Percentiles rank a stretch among this genome's conserved stretches.
phyloP scores from a whole-genome alignment of 495 filamentous ascomycete genomes.

The Aspergillus wentii region DNA sequence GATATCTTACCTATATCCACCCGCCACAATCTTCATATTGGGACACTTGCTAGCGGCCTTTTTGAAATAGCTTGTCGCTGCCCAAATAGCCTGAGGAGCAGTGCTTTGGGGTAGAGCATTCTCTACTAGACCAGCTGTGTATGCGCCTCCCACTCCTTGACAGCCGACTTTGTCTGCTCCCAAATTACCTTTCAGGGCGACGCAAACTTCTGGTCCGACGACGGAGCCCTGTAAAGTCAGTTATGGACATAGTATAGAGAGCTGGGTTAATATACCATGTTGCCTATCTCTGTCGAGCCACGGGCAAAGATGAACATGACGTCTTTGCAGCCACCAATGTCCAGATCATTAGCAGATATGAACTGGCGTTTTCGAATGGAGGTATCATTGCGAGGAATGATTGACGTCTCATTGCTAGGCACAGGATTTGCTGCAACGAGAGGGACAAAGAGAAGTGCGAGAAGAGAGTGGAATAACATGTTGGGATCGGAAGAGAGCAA shows the following conservation, averaged over 20 bases:
- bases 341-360: conserved; percentile 45
- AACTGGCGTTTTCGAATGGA: no score
- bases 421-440: no score
- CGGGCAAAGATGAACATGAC: conserved; percentile 51
- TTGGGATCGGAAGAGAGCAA: no score
- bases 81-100: conserved; percentile 31
- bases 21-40: conserved; percentile 48
- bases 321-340: conserved; percentile 33
- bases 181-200: conserved; percentile 26
- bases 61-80: conserved; percentile 26
- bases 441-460: no score
- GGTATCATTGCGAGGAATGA: no score
- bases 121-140: conserved; percentile 18
- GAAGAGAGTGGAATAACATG: no score
- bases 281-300: conserved; percentile 45
- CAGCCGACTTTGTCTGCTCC: conserved; percentile 25
- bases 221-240: conserved; percentile 37
- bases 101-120: conserved; percentile 24
- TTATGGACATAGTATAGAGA: no score
- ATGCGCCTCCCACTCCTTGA: conserved; percentile 30
- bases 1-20: conserved; percentile 44
- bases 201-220: conserved; percentile 33
- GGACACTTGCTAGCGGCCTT: conserved; percentile 42
- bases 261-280: conserved; percentile 36
- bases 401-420: no score